Conservation (phyloP, 495 filamentous ascomycete genomes). For the Hypomontagnella submonticulosa region DNA sequence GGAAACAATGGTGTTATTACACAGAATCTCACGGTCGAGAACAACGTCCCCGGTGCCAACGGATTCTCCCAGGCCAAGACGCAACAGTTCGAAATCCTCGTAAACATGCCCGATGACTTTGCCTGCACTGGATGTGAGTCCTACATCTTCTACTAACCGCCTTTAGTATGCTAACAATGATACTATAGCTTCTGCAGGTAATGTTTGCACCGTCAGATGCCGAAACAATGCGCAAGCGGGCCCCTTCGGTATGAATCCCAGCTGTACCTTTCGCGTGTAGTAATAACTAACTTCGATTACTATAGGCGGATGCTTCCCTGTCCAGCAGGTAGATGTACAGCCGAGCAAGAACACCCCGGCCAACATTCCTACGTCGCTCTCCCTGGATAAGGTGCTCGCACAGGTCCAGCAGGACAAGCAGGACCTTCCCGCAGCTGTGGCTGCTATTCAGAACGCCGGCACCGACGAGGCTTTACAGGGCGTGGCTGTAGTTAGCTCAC, state of each 20-base stretch:
- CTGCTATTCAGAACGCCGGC: slow-evolving; percentile 52
- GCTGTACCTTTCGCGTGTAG: slow-evolving; percentile 1
- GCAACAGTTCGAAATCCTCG: slow-evolving; percentile 57
- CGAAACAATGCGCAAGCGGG: slow-evolving; percentile 66
- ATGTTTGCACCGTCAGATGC: slow-evolving; percentile 68
- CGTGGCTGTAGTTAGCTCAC: slow-evolving; percentile 43
- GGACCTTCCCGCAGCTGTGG: slow-evolving; percentile 51
- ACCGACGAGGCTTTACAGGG: slow-evolving; percentile 45
- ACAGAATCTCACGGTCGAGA: slow-evolving; percentile 54
- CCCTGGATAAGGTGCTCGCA: slow-evolving; percentile 42
- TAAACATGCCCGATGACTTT: slow-evolving; percentile 56
- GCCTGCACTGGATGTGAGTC: slow-evolving; percentile 54
- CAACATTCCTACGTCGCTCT: slow-evolving; percentile 47
- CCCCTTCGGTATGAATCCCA: slow-evolving; percentile 59
- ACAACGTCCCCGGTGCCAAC: slow-evolving; percentile 60
- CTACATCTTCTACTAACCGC: too few species aligned
- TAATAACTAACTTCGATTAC: neutral
- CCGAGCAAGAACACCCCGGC: slow-evolving; percentile 51
- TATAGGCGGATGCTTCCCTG: slow-evolving; percentile 54
- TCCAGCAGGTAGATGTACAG: slow-evolving; percentile 55
- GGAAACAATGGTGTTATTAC: slow-evolving; percentile 57
- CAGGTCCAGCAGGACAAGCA: slow-evolving; percentile 49
- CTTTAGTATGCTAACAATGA: neutral
- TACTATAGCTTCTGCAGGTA: slow-evolving; percentile 52
- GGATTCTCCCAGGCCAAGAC: slow-evolving; percentile 60